A percentile compares a stretch with the other conserved stretches of the same genome.
phyloP scores from a whole-genome alignment of 495 filamentous ascomycete species.

The Lichina pygmaea region DNA sequence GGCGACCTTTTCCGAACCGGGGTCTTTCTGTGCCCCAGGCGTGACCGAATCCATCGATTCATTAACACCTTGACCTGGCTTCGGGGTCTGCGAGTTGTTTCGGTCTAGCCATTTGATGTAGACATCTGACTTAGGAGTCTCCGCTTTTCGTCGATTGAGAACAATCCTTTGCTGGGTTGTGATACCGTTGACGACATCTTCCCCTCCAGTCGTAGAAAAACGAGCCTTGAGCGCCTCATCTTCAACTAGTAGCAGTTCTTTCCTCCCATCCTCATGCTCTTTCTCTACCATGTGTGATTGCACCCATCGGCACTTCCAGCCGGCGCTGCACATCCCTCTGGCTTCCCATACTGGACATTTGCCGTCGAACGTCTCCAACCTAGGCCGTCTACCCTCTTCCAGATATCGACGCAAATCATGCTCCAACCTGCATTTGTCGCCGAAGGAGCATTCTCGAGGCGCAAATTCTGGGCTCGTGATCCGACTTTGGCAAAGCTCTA shows the following conservation, averaged over 20 bases:
- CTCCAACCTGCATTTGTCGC: constrained; percentile 46
- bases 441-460: constrained; percentile 41
- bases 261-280: constrained; percentile 43
- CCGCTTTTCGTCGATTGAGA: constrained; percentile 36
- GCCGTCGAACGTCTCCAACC: constrained; percentile 45
- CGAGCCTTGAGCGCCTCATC: constrained; percentile 21
- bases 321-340: constrained; percentile 46
- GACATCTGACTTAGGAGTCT: constrained; percentile 40
- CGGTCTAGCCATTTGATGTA: constrained; percentile 52
- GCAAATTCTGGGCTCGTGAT: constrained; percentile 45
- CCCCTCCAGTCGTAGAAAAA: constrained; percentile 5
- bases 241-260: constrained; percentile 48
- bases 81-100: constrained; percentile 25
- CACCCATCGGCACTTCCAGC: constrained; percentile 85
- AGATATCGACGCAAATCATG: constrained; percentile 73
- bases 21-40: constrained; percentile 4
- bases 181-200: constrained; percentile 39
- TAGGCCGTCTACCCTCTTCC: constrained; percentile 50
- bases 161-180: constrained; percentile 34
- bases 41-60: constrained; percentile 5
- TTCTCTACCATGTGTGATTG: constrained; percentile 56
- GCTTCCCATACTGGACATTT: constrained; percentile 58
- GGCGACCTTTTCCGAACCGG: constrained; percentile 10
- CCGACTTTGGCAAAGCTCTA: constrained; percentile 50
- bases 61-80: constrained; percentile 14